phyloP scores from a whole-genome alignment of 306 rosid genomes.

The Alnus rubra region DNA sequence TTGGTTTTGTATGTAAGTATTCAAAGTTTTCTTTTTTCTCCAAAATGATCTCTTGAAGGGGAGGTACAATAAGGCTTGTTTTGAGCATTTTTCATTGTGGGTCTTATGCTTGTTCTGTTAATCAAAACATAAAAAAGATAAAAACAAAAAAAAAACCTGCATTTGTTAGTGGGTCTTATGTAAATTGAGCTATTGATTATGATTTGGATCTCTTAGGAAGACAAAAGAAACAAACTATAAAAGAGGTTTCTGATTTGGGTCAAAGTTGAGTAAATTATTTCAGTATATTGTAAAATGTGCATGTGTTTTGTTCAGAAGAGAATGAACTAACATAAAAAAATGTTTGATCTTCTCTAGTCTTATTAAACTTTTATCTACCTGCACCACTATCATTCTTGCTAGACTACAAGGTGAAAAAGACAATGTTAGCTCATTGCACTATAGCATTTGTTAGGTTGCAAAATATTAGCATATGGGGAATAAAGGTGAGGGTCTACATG shows the following conservation, averaged over 20 bases:
- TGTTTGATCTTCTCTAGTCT: background rate
- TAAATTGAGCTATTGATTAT: background rate
- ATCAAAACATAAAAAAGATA: too few relatives aligned
- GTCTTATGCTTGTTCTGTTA: background rate
- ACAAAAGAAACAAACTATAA: background rate
- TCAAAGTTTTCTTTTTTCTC: background rate
- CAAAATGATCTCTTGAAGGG: background rate
- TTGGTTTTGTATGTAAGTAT: background rate
- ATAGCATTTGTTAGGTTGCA: background rate
- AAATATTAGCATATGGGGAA: too few relatives aligned
- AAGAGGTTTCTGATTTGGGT: background rate
- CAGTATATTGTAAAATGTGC: too few relatives aligned
- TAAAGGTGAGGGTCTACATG: too few relatives aligned
- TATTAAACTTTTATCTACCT: background rate
- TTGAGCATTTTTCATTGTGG: background rate
- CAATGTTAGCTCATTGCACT: background rate
- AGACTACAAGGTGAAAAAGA: constrained; percentile 7
- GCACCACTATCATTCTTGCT: background rate
- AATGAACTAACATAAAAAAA: background rate
- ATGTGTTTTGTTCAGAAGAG: background rate
- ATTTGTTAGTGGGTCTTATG: background rate
- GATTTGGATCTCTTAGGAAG: background rate
- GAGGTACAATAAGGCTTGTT: background rate
- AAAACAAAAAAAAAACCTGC: background rate
- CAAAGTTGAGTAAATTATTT: background rate